Evolutionary conservation across 169 alveolate genomes (phyloP).

Genomic region (Plasmodium falciparum): DNA sequence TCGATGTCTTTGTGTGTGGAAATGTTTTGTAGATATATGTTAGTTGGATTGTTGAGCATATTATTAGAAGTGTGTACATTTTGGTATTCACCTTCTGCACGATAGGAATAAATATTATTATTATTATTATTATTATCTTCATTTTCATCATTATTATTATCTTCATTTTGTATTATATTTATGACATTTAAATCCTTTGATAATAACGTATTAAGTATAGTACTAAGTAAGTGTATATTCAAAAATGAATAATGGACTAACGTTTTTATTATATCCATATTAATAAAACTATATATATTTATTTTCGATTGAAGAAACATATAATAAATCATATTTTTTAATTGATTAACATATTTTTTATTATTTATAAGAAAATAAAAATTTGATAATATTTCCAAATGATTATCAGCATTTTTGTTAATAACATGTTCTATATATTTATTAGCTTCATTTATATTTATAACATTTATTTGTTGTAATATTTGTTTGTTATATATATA

Average conservation of each 20-base stretch:
- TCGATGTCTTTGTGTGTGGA: background rate
- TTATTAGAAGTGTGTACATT: too few relatives aligned
- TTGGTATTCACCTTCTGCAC: too few relatives aligned
- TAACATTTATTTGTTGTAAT: slow-evolving; percentile 16
- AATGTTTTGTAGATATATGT: slow-evolving; percentile 11
- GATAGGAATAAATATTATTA: too few relatives aligned
- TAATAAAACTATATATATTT: slow-evolving; percentile 50
- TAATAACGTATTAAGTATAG: slow-evolving; percentile 36
- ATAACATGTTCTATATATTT: background rate
- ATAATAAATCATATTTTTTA: slow-evolving; percentile 58
- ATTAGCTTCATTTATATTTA: background rate
- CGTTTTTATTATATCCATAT: slow-evolving; percentile 13
- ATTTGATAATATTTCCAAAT: slow-evolving; percentile 5
- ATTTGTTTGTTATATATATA: background rate
- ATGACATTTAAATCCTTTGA: slow-evolving; percentile 40
- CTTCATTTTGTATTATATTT: background rate
- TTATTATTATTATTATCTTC: too few relatives aligned
- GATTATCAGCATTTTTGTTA: background rate
- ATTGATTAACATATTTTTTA: slow-evolving; percentile 1
- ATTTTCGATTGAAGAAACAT: slow-evolving; percentile 42
- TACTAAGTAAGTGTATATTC: slow-evolving; percentile 53
- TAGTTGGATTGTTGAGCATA: background rate
- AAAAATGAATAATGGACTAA: slow-evolving; percentile 46
- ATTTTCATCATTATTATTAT: background rate
- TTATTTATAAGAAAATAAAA: slow-evolving; percentile 45